Evolutionary conservation across 2,329 filamentous ascomycete genomes (phyloP).

Genomic region (Leptodontidium sp.): DNA sequence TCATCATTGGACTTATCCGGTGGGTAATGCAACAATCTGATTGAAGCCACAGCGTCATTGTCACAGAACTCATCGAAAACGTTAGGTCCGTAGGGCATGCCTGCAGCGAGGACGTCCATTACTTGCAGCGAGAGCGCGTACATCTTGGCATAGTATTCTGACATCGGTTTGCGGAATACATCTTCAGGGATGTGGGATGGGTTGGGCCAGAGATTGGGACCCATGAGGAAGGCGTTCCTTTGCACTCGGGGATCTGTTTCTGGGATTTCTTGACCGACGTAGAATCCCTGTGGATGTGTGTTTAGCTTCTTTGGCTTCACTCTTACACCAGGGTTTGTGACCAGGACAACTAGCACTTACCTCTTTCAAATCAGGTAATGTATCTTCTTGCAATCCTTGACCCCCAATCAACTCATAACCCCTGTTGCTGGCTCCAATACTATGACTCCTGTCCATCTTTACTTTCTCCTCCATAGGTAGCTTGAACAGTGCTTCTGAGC

Average conservation of each 20-base stretch:
- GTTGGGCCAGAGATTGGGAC: conserved; percentile 55
- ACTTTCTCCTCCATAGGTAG: conserved; percentile 56
- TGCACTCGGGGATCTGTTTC: conserved; percentile 49
- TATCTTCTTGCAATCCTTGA: conserved; percentile 55
- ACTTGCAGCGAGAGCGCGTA: conserved; percentile 50
- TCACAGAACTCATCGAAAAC: conserved; percentile 54
- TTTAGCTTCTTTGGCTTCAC: not conserved
- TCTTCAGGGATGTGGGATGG: conserved; percentile 44
- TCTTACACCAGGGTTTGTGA: not conserved
- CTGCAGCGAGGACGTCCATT: conserved; percentile 53
- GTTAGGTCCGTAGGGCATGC: conserved; percentile 52
- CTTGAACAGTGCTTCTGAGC: conserved; percentile 55
- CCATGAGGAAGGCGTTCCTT: conserved; percentile 49
- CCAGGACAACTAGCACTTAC: conserved; percentile 16
- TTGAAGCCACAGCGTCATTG: conserved; percentile 51
- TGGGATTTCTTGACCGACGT: conserved; percentile 52
- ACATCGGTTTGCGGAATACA: conserved; percentile 50
- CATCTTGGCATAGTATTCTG: conserved; percentile 53
- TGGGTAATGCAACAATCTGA: conserved; percentile 60
- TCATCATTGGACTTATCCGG: conserved; percentile 48
- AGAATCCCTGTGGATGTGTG: conserved; percentile 46
- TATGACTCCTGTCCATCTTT: conserved; percentile 50
- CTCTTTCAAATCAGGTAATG: conserved; percentile 57
- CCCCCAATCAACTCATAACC: conserved; percentile 58
- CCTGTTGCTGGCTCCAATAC: conserved; percentile 51